Conservation (phyloP, 2,329 filamentous ascomycete species). For the Hymenoscyphus scutula region DNA sequence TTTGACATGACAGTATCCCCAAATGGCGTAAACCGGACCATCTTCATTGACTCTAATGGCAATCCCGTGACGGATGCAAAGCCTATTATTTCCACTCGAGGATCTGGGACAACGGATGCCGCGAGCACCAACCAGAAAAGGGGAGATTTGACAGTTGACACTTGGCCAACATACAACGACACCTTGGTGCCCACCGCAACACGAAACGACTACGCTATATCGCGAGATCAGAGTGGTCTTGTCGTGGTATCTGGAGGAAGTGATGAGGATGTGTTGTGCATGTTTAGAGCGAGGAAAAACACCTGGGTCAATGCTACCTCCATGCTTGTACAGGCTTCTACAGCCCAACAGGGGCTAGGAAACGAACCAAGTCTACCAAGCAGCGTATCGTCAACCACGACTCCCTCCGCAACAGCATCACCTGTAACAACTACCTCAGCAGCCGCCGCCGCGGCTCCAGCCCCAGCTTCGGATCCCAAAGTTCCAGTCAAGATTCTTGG, state of each 20-base stretch:
- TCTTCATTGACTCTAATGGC: constrained; percentile 63
- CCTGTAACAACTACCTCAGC: constrained; percentile 29
- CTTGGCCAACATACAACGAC: constrained; percentile 78
- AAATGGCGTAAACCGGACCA: constrained; percentile 69
- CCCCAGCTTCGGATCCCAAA: constrained; percentile 38
- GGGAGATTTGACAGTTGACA: constrained; percentile 53
- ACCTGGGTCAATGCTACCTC: constrained; percentile 70
- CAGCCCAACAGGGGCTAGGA: constrained; percentile 13
- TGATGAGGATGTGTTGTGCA: constrained; percentile 57
- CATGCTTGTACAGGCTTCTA: constrained; percentile 25
- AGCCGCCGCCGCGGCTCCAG: constrained; percentile 34
- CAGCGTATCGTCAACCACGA: constrained; percentile 29
- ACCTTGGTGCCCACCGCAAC: constrained; percentile 65
- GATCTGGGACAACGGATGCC: constrained; percentile 8
- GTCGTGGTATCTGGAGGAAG: constrained; percentile 79
- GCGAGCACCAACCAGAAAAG: constrained; percentile 15
- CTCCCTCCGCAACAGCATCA: constrained; percentile 32
- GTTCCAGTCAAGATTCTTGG: constrained; percentile 65
- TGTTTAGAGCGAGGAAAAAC: constrained; percentile 77
- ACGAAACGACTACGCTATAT: constrained; percentile 69
- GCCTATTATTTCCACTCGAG: constrained; percentile 35
- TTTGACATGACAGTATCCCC: constrained; percentile 75
- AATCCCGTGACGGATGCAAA: constrained; percentile 47
- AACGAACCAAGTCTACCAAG: constrained; percentile 21
- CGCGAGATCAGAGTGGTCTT: constrained; percentile 60